Base-by-base conservation (phyloP, 768 basidiomycete genomes). In the Cantharellus cinnabarinus region DNA sequence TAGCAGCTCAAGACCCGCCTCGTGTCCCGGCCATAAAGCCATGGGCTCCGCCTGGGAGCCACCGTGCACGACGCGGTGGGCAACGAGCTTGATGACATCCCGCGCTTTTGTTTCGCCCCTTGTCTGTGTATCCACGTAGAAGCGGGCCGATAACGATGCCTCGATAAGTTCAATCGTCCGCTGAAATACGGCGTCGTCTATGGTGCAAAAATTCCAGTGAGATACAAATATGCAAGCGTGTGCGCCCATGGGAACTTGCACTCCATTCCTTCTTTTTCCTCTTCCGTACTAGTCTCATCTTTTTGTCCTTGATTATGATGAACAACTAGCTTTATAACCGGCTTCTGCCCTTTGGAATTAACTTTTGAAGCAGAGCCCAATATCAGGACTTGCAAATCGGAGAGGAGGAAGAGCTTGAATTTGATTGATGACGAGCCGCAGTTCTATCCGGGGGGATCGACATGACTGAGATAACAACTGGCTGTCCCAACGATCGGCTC, bases 11-110 rank as follows among this genome's bases (percentile, higher is more conserved):
- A 93, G 81, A 59, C 85, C 81, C 60, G 83, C 75, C 66, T 79
- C 82, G 41, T 85, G 79, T 57, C 81, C 74, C 42, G 80, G 72
- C 44, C 75, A 79, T 60, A 95, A 79, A 42, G 78, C 59, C 20
- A 89, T 79, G 0, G 88, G 84, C 38, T 79, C 74, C n/a, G 71
- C 71, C 64, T 83, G 85, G 51, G 81, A 77, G 2, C 89, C 90
- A 2, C 91, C 91, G 64, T 94, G 91, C 1, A 95, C 91, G 50
- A 91, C 82, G 42, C 81, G 77, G 66, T 86, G 84, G 63, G 82
- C 82, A n/a, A 84, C 72, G 60, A 79, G 71, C 3, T 66, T 68
- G 61, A 88, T 77, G 3, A 72, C 63, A 20, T 66, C 64, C 3
- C 65, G 63, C 59, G 78, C 73, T 50, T 81, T 71, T 50, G 70